These are phyloP conservation scores for Alternaria gaisen DNA, from an alignment of 2,329 filamentous ascomycete genomes.

Conservation along the genomic window DNA sequence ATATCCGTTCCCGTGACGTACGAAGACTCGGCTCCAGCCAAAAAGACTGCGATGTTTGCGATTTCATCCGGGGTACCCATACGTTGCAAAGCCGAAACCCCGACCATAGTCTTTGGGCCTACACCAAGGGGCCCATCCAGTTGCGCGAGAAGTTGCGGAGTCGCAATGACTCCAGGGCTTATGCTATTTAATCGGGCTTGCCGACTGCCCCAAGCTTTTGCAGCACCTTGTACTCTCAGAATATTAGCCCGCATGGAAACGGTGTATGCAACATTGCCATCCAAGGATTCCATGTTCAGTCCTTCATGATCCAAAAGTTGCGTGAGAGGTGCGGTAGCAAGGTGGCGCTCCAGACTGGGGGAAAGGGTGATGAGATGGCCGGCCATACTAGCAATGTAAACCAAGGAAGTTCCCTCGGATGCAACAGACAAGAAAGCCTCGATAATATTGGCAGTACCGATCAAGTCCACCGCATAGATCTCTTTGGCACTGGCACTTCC, in stretches of 20 bases:
- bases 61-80: background rate
- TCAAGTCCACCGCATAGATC: too few species aligned
- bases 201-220: background rate
- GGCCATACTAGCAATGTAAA: too few species aligned
- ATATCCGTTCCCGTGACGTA: slow-evolving; percentile 5
- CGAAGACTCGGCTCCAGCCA: background rate
- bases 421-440: too few species aligned
- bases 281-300: too few species aligned
- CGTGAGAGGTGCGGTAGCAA: too few species aligned
- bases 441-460: too few species aligned
- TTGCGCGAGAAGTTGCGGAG: background rate
- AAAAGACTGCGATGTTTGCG: background rate
- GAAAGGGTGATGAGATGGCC: too few species aligned
- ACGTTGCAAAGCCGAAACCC: background rate
- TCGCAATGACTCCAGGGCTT: background rate
- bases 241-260: slow-evolving; percentile 1
- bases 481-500: too few species aligned
- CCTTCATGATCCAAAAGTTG: too few species aligned
- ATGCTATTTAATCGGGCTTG: slow-evolving; percentile 2
- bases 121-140: too few species aligned
- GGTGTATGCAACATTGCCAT: background rate
- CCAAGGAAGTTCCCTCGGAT: too few species aligned
- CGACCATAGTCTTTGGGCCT: background rate
- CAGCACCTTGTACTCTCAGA: slow-evolving; percentile 6
- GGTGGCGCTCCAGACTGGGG: too few species aligned